Conservation (phyloP, 306 rosid species). For the Cucumis sativus region Cucumber_9930_V3 NC_026659.2:31102501-31103000, state of each 20-base stretch:
- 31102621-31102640: constrained; percentile 26
- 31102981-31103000: constrained; percentile 11
- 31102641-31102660: constrained; percentile 6
- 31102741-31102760: constrained; percentile 19
- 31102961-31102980: constrained; percentile 20
- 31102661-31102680: constrained; percentile 31
- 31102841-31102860: constrained; percentile 45
- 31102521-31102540: constrained; percentile 28
- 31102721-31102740: constrained; percentile 22
- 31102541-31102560: constrained; percentile 25
- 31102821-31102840: constrained; percentile 41
- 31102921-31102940: constrained; percentile 19
- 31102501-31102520: constrained; percentile 23
- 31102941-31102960: constrained; percentile 24
- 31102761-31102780: constrained; percentile 40
- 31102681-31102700: constrained; percentile 23
- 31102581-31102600: constrained; percentile 9
- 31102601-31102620: constrained; percentile 25
- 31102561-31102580: constrained; percentile 2
- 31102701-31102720: constrained; percentile 28
- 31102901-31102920: constrained; percentile 17
- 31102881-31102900: constrained; percentile 13
- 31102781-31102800: constrained; percentile 35
- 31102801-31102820: constrained; percentile 31
- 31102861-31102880: constrained; percentile 16